These are phyloP conservation scores for Chlorociboria aeruginascens DNA, from an alignment of 495 filamentous ascomycete genomes.

Conservation along the genomic window DNA sequence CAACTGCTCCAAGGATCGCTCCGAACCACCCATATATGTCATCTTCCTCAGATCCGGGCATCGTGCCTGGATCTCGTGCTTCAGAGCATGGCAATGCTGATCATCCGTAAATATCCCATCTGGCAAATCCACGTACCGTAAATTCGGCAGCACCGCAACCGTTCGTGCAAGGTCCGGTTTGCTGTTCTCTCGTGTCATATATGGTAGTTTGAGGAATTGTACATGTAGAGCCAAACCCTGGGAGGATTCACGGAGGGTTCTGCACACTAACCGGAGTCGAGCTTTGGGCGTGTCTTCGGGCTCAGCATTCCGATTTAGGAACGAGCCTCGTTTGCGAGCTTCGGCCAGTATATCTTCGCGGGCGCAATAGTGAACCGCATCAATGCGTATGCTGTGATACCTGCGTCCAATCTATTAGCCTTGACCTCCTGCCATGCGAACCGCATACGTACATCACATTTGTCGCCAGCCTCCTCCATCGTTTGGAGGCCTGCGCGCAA, in stretches of 20 bases:
- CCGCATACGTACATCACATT: slow-evolving; percentile 45
- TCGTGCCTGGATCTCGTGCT: slow-evolving; percentile 70
- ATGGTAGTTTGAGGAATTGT: slow-evolving; percentile 77
- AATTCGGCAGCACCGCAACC: slow-evolving; percentile 71
- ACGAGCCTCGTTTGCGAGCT: slow-evolving; percentile 61
- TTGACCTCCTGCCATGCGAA: background rate
- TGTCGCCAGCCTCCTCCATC: slow-evolving; percentile 50
- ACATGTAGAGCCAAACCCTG: slow-evolving; percentile 52
- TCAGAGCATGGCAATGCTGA: slow-evolving; percentile 55
- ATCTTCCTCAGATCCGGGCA: slow-evolving; percentile 81
- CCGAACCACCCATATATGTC: slow-evolving; percentile 67
- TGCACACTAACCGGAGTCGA: slow-evolving; percentile 65
- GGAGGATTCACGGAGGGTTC: slow-evolving; percentile 64
- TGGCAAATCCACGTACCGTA: slow-evolving; percentile 85
- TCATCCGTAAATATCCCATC: slow-evolving; percentile 79
- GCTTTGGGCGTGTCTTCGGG: slow-evolving; percentile 66
- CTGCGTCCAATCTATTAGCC: slow-evolving; percentile 28
- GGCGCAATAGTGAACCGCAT: slow-evolving; percentile 89
- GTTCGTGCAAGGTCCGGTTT: slow-evolving; percentile 76
- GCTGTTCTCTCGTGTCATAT: slow-evolving; percentile 86
- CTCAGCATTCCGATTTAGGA: slow-evolving; percentile 62
- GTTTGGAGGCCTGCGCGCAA: slow-evolving; percentile 58
- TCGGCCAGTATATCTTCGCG: slow-evolving; percentile 69
- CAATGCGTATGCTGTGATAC: slow-evolving; percentile 84
- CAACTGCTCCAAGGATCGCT: slow-evolving; percentile 63